Evolutionary conservation across 1,284 basidiomycete genomes (phyloP).

Genomic region (Moesziomyces sp.): DNA sequence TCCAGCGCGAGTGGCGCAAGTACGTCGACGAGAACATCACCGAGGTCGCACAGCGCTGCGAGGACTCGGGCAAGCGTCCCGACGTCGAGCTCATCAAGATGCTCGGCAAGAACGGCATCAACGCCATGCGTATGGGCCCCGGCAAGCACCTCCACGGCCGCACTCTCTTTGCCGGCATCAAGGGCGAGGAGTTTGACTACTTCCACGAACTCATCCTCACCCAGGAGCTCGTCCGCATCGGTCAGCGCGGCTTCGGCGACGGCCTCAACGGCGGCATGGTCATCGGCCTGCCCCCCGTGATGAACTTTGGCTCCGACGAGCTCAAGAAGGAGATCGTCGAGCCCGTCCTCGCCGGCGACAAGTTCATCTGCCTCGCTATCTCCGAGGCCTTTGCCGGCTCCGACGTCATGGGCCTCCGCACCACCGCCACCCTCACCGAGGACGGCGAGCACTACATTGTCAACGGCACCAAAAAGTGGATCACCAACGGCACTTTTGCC

Average conservation of each 20-base stretch:
- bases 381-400: conserved; percentile 91
- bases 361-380: conserved; percentile 84
- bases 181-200: conserved; percentile 87
- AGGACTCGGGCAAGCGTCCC: conserved; percentile 81
- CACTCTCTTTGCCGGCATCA: conserved; percentile 83
- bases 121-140: conserved; percentile 74
- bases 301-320: conserved; percentile 84
- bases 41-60: conserved; percentile 80
- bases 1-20: conserved; percentile 67
- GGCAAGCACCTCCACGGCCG: conserved; percentile 82
- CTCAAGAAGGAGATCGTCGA: conserved; percentile 82
- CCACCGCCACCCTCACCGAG: conserved; percentile 81
- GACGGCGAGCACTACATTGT: conserved; percentile 76
- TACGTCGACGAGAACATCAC: conserved; percentile 84
- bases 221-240: conserved; percentile 83
- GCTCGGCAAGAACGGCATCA: conserved; percentile 66
- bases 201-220: conserved; percentile 84
- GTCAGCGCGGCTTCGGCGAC: conserved; percentile 73
- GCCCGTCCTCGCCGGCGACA: conserved; percentile 82
- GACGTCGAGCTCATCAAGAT: conserved; percentile 69
- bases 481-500: conserved; percentile 80
- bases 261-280: conserved; percentile 69
- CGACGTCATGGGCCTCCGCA: conserved; percentile 77
- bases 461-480: conserved; percentile 76
- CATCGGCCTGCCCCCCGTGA: conserved; percentile 70